A percentile compares a stretch with the other conserved stretches of the same genome.
Evolutionary conservation across 2,329 filamentous ascomycete genomes (phyloP).

Genomic region (Phoma herbarum): DNA sequence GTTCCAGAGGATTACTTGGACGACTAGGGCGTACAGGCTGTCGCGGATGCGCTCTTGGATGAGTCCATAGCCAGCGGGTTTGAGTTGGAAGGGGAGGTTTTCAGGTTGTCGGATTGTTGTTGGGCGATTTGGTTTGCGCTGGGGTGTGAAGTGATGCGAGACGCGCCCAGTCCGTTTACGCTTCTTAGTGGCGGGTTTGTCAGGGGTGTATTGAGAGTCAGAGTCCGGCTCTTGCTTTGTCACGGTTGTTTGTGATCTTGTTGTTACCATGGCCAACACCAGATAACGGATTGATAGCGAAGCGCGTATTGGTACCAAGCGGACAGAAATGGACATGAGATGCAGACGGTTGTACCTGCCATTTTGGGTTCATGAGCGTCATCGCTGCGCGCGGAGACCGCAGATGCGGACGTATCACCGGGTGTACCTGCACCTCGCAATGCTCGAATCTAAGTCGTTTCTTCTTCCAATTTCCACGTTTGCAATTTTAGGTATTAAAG

Average conservation of each 20-base stretch:
- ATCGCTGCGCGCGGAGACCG: constrained; percentile 9
- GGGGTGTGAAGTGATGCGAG: constrained; percentile 15
- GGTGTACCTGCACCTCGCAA: background rate
- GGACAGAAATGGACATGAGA: constrained; percentile 1
- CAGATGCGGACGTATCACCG: background rate
- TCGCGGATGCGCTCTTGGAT: constrained; percentile 81
- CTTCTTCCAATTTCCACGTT: background rate
- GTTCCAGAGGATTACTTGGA: constrained; percentile 86
- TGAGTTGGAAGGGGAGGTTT: constrained; percentile 35
- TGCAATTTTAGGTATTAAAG: background rate
- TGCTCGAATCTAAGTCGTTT: background rate
- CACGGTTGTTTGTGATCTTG: constrained; percentile 8
- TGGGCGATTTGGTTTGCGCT: constrained; percentile 27
- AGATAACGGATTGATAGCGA: constrained; percentile 10
- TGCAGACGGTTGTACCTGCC: constrained; percentile 17
- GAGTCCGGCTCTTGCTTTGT: constrained; percentile 1
- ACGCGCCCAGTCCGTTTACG: constrained; percentile 5
- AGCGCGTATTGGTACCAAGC: background rate
- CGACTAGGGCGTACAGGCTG: constrained; percentile 80
- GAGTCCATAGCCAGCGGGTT: constrained; percentile 69
- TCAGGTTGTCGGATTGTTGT: constrained; percentile 26
- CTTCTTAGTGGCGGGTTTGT: constrained; percentile 6
- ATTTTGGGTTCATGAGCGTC: constrained; percentile 6
- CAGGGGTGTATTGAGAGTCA: background rate
- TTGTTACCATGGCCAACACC: constrained; percentile 12